These are phyloP conservation scores for Kodamaea kaohsiungensis DNA, from an alignment of 805 yeast genomes.

Conservation along the genomic window DNA sequence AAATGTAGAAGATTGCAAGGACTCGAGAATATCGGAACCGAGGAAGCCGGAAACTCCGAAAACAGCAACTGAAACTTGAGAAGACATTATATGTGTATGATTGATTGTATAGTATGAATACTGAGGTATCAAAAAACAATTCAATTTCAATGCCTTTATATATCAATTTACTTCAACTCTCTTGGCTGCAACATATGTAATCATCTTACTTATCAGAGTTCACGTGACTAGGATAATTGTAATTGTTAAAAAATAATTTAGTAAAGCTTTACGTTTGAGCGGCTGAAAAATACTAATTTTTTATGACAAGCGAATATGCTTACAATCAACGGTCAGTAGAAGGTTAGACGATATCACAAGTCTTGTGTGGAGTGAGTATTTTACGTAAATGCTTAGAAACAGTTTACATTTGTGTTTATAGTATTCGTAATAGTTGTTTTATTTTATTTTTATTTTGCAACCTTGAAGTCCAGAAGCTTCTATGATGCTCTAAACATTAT, in stretches of 20 bases:
- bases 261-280: not conserved
- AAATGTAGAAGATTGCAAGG: constrained; percentile 48
- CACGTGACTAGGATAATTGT: not conserved
- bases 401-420: too few species aligned
- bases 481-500: too few species aligned
- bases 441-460: too few species aligned
- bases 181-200: not conserved
- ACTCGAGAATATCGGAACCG: constrained; percentile 48
- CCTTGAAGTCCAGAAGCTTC: too few species aligned
- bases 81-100: not conserved
- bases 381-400: too few species aligned
- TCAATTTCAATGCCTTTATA: not conserved
- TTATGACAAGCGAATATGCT: too few species aligned
- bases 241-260: not conserved
- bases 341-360: too few species aligned
- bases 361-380: too few species aligned
- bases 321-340: too few species aligned
- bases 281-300: too few species aligned
- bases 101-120: not conserved
- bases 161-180: not conserved
- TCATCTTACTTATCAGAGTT: not conserved
- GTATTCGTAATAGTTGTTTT: too few species aligned
- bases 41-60: constrained; percentile 54
- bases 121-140: not conserved
- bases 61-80: constrained; percentile 40